Evolutionary conservation across 148 eudicot species (phyloP), one percentile per base, ranked within the genome.

Genomic region (Mesembryanthemum crystallinum): DNA sequence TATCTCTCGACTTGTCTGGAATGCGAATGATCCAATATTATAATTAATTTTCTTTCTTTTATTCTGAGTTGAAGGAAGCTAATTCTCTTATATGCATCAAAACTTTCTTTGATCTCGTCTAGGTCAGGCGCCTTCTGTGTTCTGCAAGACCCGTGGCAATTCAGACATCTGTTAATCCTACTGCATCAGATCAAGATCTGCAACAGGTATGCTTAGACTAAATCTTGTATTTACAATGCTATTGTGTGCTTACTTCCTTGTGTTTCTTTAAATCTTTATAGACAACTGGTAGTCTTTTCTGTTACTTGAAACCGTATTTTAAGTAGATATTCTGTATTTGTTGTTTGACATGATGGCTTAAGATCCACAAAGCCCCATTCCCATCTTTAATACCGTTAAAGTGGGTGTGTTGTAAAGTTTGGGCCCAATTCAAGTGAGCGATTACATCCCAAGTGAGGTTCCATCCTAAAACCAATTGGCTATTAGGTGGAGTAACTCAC

Each of bases 51-150:
- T 62, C 17, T 2, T 18, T 9, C 6, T 14, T 32, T n/a, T n/a
- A n/a, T n/a, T n/a, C n/a, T n/a, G n/a, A n/a, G n/a, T 57, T 69
- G 60, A 52, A 62, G 8, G 49, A 55, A 7, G 42, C 45, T 52
- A 25, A 33, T 45, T 73, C 67, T 65, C 60, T 55, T 64, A 17
- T 60, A 33, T 65, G 39, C 21, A 43, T 73, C 10, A 72, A 49
- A 6, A n/a, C 28, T 64, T 74, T 76, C 23, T 67, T n/a, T 25
- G 27, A 23, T 73, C 37, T 37, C 32, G 67, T 72, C 37, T 78
- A 95, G 98, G 98, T 92, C 72, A 87, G 99, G 76, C 90, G 94
- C 61, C 94, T 95, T 75, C 69, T 95, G 74, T 89, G 97, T 81
- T 95, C 99, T 67, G 92, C 98, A 73, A 89, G 87, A 75, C 97